Conservation (phyloP, 2,329 filamentous ascomycete genomes). For the Penicillium sp. region DNA sequence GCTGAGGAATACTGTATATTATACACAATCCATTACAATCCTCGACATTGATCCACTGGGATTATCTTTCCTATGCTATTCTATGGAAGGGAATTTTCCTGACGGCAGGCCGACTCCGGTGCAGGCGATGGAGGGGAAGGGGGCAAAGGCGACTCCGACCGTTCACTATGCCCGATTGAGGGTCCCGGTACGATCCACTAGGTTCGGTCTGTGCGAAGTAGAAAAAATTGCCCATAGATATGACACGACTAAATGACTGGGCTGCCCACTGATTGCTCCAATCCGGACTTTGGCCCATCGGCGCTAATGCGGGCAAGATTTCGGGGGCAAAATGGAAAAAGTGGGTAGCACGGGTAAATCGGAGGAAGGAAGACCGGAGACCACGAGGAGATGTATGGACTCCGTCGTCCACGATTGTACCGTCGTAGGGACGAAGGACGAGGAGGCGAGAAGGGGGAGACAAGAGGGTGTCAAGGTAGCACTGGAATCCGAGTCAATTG, state of each 20-base stretch:
- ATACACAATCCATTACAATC: too few species aligned
- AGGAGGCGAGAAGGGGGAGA: too few species aligned
- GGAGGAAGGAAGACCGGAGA: background rate
- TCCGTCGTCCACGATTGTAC: background rate
- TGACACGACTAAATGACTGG: conserved; percentile 9
- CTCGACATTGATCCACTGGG: background rate
- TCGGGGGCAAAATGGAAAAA: background rate
- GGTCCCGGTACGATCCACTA: background rate
- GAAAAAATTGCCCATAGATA: conserved; percentile 1
- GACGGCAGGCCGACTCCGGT: conserved; percentile 18
- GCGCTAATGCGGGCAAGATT: conserved; percentile 11
- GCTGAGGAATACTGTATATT: too few species aligned
- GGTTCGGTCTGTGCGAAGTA: background rate
- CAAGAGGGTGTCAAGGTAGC: background rate
- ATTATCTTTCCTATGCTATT: background rate
- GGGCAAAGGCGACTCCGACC: background rate
- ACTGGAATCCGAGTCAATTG: background rate
- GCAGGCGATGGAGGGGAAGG: conserved; percentile 12
- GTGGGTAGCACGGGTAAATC: background rate
- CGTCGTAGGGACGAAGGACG: background rate
- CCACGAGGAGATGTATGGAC: too few species aligned
- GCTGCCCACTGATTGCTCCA: conserved; percentile 7
- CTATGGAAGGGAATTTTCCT: background rate
- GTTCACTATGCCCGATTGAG: background rate
- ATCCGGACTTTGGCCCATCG: conserved; percentile 1